phyloP scores from a whole-genome alignment of 1,139 yeast genomes.

The Debaryomycetaceae sp. region DNA sequence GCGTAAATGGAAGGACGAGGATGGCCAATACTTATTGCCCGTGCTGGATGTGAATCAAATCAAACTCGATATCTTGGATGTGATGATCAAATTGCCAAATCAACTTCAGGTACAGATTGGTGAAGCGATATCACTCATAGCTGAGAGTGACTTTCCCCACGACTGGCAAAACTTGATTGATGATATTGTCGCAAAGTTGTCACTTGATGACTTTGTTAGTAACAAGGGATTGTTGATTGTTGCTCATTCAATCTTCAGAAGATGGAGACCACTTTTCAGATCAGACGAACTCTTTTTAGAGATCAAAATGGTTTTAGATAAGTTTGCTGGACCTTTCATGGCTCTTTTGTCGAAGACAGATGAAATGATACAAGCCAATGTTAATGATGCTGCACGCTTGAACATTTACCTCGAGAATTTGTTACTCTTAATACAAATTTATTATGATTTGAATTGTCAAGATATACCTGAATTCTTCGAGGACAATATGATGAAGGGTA shows the following conservation, averaged over 20 bases:
- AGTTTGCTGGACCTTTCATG: slow-evolving; percentile 81
- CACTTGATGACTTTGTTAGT: slow-evolving; percentile 60
- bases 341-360: slow-evolving; percentile 66
- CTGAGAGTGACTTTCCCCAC: slow-evolving; percentile 94
- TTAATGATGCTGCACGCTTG: slow-evolving; percentile 41
- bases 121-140: slow-evolving; percentile 87
- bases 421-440: slow-evolving; percentile 70
- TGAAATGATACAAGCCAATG: slow-evolving; percentile 50
- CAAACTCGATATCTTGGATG: slow-evolving; percentile 70
- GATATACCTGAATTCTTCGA: slow-evolving; percentile 98
- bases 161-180: slow-evolving; percentile 81
- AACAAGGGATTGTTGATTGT: slow-evolving; percentile 87
- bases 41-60: slow-evolving; percentile 61
- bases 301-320: slow-evolving; percentile 80
- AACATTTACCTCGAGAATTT: slow-evolving; percentile 65
- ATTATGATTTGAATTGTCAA: slow-evolving; percentile 92
- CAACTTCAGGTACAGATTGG: slow-evolving; percentile 86
- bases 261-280: slow-evolving; percentile 94
- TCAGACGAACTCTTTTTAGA: slow-evolving; percentile 88
- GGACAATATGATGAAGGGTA: slow-evolving; percentile 75
- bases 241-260: slow-evolving; percentile 91
- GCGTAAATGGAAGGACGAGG: slow-evolving; percentile 86
- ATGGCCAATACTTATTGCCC: slow-evolving; percentile 71
- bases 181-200: slow-evolving; percentile 64
- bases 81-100: slow-evolving; percentile 78